phyloP scores from a whole-genome alignment of 306 rosid genomes.

The Trichosanthes cucumerina region DNA sequence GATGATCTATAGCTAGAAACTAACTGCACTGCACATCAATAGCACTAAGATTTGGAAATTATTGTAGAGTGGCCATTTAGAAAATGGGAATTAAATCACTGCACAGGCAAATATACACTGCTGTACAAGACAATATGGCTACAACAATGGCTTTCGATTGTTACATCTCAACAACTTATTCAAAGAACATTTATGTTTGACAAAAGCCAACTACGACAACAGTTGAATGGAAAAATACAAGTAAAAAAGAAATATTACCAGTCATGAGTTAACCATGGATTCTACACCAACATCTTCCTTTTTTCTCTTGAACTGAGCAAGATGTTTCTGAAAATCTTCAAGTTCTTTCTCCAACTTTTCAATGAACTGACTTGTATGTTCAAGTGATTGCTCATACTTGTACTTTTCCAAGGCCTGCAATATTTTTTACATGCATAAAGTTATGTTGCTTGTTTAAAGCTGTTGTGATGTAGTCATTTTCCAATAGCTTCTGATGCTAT shows the following conservation, averaged over 20 bases:
- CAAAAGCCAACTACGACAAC: not conserved
- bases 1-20: not conserved
- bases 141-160: not conserved
- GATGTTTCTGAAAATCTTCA: slow-evolving; percentile 50
- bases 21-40: not conserved
- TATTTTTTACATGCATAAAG: slow-evolving; percentile 12
- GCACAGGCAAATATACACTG: not conserved
- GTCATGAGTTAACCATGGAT: slow-evolving; percentile 5
- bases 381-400: slow-evolving; percentile 60
- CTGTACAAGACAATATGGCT: not conserved
- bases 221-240: not conserved
- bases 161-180: not conserved
- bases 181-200: not conserved
- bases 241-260: not conserved
- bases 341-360: slow-evolving; percentile 81
- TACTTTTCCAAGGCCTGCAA: slow-evolving; percentile 74
- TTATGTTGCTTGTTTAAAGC: not conserved
- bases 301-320: slow-evolving; percentile 38
- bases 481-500: not conserved
- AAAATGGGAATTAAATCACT: not conserved
- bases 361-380: slow-evolving; percentile 80
- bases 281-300: slow-evolving; percentile 18
- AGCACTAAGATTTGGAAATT: not conserved
- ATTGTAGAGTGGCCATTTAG: not conserved
- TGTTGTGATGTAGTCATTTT: not conserved